Evolutionary conservation across 106 monocot genomes (phyloP), one percentile per base, ranked within the genome.

Genomic region (Dioscorea zingiberensis): DNA sequence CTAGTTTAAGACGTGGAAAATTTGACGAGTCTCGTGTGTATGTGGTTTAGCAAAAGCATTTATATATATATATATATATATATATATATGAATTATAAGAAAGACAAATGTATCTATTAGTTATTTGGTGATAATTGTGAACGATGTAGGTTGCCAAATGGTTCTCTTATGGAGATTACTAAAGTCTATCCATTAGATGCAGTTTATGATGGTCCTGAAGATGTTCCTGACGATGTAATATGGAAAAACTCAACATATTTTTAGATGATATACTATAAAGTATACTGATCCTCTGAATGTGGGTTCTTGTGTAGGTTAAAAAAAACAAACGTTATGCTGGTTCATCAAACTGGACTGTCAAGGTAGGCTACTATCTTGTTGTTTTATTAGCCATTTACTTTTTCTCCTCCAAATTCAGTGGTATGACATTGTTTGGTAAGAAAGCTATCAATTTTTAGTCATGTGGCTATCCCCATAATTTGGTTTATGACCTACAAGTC

Each of bases 151-250:
- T 78, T 94, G 72, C 79, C 94, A 29, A 81, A 97, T 81, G 91
- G 91, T 44, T 85, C 88, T 60, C 83, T 97, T 24, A 85, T 97
- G 85, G 81, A 97, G 62, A 97, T 91, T 55, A 76, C 67, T 25
- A 95, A 95, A 77, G 82, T 95, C 13, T 91, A 95, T 77, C 91
- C 95, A 48, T 54, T 97, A 14, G 95, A 91, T 81, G 95, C 95
- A 30, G 83, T 97, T 27, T 97, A 74, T 80, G 95, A 97, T 66
- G 71, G 71, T 47, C 85, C 77, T 54, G 95, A 97, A 38, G 91
- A 88, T 83, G 91, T 91, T 62, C 91, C 95, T 64, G 95, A 91
- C 79, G 88, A 97, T 67, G 95, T 97, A 88, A 73, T 59, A 47
- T 71, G 18, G 1, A 17, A 26, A 53, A 18, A n/a, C 24, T 3